Conservation (phyloP, 2,329 filamentous ascomycete genomes). For the Cercospora beticola region DNA sequence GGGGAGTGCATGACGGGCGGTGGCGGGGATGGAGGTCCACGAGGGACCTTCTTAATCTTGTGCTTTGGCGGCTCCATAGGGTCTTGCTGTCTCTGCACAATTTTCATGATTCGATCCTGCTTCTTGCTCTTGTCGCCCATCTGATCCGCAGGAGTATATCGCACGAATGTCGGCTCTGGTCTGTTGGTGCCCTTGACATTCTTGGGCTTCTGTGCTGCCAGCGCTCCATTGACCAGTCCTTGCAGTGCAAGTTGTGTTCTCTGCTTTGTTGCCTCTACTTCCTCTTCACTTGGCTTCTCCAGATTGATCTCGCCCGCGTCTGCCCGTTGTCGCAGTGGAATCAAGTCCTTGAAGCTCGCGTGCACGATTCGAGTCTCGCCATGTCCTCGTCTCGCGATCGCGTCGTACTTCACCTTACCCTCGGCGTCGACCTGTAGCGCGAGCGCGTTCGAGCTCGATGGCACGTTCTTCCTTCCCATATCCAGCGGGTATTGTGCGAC, state of each 20-base stretch:
- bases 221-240: slow-evolving; percentile 76
- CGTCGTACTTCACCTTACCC: slow-evolving; percentile 94
- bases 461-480: slow-evolving; percentile 76
- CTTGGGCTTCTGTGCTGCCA: slow-evolving; percentile 93
- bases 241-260: slow-evolving; percentile 85
- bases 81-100: slow-evolving; percentile 89
- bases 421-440: slow-evolving; percentile 88
- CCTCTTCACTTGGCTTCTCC: slow-evolving; percentile 77
- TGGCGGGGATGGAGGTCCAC: slow-evolving; percentile 86
- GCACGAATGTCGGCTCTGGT: slow-evolving; percentile 87
- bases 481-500: slow-evolving; percentile 94
- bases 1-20: slow-evolving; percentile 94
- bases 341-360: slow-evolving; percentile 93
- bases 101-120: slow-evolving; percentile 96
- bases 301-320: slow-evolving; percentile 90
- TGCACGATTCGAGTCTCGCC: slow-evolving; percentile 81
- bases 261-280: slow-evolving; percentile 80
- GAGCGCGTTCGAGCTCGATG: slow-evolving; percentile 75
- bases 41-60: slow-evolving; percentile 97
- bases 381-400: slow-evolving; percentile 88
- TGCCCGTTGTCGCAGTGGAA: slow-evolving; percentile 87
- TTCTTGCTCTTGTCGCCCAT: slow-evolving; percentile 87
- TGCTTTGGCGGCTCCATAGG: slow-evolving; percentile 98
- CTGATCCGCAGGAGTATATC: slow-evolving; percentile 93
- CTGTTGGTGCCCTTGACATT: slow-evolving; percentile 79